Evolutionary conservation across 768 basidiomycete species (phyloP).

Genomic region (Leccinum variicolor): DNA sequence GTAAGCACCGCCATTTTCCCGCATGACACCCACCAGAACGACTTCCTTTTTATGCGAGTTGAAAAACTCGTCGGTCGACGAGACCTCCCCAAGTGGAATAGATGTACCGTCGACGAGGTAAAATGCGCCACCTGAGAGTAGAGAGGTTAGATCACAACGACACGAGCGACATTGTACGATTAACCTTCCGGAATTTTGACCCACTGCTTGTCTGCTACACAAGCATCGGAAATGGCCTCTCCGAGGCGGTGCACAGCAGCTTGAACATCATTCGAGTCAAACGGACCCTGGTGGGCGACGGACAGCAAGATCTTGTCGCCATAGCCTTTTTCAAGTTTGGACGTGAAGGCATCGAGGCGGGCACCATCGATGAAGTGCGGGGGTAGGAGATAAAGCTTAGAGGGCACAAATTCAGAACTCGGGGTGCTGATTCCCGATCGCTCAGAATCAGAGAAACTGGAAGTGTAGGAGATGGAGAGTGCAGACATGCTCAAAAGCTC

Average conservation of each 20-base stretch:
- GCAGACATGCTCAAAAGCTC: conserved; percentile 17
- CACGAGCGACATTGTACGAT: not conserved
- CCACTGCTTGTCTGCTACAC: conserved; percentile 8
- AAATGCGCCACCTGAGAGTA: conserved; percentile 5
- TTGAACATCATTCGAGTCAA: conserved; percentile 9
- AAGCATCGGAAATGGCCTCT: conserved; percentile 12
- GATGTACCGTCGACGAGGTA: conserved; percentile 17
- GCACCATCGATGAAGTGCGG: conserved; percentile 10
- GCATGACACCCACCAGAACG: conserved; percentile 10
- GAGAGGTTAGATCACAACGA: not conserved
- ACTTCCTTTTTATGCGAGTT: conserved; percentile 2
- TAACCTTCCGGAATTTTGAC: conserved; percentile 23
- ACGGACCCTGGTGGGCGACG: conserved; percentile 13
- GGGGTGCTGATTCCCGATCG: conserved; percentile 24
- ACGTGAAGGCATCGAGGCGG: conserved; percentile 15
- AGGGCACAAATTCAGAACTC: conserved; percentile 19
- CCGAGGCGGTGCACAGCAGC: conserved; percentile 7
- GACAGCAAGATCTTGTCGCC: conserved; percentile 25
- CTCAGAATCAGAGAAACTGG: conserved; percentile 14
- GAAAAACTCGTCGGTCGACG: conserved; percentile 17
- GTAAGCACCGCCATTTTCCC: not conserved
- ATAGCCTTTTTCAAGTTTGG: conserved; percentile 26
- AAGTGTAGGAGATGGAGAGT: conserved; percentile 9
- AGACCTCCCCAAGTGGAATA: conserved; percentile 6
- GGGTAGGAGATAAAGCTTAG: conserved; percentile 25